phyloP scores from a whole-genome alignment of 169 alveolate species.

The Cryptosporidium sp. region DNA sequence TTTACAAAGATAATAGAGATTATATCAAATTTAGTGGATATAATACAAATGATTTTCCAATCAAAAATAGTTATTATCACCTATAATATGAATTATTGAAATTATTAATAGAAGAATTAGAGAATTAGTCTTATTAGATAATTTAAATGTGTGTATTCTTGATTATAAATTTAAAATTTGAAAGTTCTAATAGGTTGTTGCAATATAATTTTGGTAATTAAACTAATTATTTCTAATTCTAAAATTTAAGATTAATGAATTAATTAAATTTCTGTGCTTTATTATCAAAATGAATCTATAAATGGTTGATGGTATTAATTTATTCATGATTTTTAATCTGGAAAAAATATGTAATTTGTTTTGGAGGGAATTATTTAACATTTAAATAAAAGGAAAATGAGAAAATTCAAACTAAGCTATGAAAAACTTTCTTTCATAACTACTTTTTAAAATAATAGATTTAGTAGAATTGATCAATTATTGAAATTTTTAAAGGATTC shows the following conservation, averaged over 20 bases:
- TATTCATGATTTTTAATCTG: background rate
- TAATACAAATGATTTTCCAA: background rate
- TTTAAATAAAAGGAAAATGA: background rate
- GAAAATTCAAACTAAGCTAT: background rate
- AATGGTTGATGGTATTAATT: background rate
- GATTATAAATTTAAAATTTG: too few species aligned
- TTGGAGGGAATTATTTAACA: background rate
- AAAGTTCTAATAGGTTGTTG: background rate
- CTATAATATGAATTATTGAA: background rate
- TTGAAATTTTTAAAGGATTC: background rate
- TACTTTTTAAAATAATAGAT: background rate
- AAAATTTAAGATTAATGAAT: too few species aligned
- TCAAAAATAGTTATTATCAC: background rate
- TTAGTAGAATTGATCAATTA: background rate
- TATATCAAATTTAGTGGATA: background rate
- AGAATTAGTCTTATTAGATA: too few species aligned
- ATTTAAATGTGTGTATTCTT: background rate
- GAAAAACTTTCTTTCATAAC: background rate
- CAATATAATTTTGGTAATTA: background rate
- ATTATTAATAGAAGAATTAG: background rate
- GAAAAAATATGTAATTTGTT: background rate
- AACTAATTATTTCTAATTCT: too few species aligned
- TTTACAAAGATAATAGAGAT: slow-evolving; percentile 20
- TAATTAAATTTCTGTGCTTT: too few species aligned
- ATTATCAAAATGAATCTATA: too few species aligned